These are phyloP conservation scores for Clarireedia paspali DNA, from an alignment of 2,329 filamentous ascomycete species.

Conservation along the genomic window DNA sequence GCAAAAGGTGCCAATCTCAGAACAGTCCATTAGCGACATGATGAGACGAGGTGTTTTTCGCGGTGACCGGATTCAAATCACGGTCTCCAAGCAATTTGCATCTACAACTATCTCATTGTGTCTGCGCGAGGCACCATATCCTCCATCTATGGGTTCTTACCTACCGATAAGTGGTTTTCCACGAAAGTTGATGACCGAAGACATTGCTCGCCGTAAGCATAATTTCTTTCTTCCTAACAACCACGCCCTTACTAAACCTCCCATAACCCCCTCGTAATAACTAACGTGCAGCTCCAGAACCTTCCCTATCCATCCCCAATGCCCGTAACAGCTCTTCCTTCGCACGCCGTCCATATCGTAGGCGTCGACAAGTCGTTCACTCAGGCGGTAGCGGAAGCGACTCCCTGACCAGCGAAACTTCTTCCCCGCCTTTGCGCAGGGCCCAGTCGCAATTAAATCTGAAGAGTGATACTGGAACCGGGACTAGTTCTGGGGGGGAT, in stretches of 20 bases:
- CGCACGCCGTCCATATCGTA: background rate
- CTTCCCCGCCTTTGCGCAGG: background rate
- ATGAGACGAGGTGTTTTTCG: background rate
- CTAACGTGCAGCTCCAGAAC: background rate
- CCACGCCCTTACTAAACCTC: background rate
- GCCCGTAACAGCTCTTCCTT: background rate
- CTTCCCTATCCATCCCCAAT: background rate
- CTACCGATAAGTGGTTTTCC: slow-evolving; percentile 3
- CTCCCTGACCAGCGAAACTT: background rate
- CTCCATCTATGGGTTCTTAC: background rate
- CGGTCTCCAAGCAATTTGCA: background rate
- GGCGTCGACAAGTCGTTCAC: background rate
- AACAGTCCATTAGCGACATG: background rate
- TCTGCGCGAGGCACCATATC: background rate
- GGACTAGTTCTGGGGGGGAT: background rate
- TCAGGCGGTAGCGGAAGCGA: background rate
- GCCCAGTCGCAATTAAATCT: background rate
- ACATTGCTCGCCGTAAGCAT: background rate
- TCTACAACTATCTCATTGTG: background rate
- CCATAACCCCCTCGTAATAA: too few species aligned
- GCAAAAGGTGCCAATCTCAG: slow-evolving; percentile 2
- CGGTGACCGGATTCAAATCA: background rate
- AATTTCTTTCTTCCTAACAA: background rate
- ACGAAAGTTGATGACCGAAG: background rate
- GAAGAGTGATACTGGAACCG: background rate